A percentile compares a stretch with the other conserved stretches of the same genome.
phyloP scores from a whole-genome alignment of 495 filamentous ascomycete genomes.

The Tetracladium marchalianum region DNA sequence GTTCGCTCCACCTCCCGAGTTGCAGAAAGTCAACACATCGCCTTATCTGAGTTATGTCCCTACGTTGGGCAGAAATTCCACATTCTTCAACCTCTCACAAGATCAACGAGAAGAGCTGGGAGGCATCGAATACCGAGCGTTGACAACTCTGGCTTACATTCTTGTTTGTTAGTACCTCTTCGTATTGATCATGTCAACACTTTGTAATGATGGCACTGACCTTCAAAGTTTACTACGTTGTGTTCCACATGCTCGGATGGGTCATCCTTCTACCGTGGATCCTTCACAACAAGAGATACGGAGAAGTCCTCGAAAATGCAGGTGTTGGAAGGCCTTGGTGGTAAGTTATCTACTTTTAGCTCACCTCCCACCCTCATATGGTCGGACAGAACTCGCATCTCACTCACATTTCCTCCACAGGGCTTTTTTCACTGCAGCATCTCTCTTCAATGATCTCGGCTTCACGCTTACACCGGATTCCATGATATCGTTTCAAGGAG shows the following conservation, averaged over 20 bases:
- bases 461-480: constrained; percentile 86
- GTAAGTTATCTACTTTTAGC: too few relatives aligned
- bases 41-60: constrained; percentile 93
- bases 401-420: too few relatives aligned
- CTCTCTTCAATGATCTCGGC: constrained; percentile 82
- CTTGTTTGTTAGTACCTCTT: too few relatives aligned
- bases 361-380: too few relatives aligned
- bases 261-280: constrained; percentile 75
- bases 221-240: constrained; percentile 70
- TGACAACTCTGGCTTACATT: constrained; percentile 76
- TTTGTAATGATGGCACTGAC: too few relatives aligned
- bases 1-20: too few relatives aligned
- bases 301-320: constrained; percentile 44
- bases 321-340: constrained; percentile 72
- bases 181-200: too few relatives aligned
- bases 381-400: too few relatives aligned
- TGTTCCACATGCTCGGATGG: constrained; percentile 65
- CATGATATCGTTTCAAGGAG: constrained; percentile 76
- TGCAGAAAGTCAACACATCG: constrained; percentile 43
- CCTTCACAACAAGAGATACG: constrained; percentile 43
- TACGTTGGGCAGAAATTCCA: constrained; percentile 87
- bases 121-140: constrained; percentile 84
- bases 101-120: constrained; percentile 88
- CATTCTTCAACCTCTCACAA: constrained; percentile 78
- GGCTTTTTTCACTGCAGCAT: constrained; percentile 81